A percentile compares a stretch with the other conserved stretches of the same genome.
Evolutionary conservation across 345 rosid genomes (phyloP).

Genomic region (Populus simonii): DNA sequence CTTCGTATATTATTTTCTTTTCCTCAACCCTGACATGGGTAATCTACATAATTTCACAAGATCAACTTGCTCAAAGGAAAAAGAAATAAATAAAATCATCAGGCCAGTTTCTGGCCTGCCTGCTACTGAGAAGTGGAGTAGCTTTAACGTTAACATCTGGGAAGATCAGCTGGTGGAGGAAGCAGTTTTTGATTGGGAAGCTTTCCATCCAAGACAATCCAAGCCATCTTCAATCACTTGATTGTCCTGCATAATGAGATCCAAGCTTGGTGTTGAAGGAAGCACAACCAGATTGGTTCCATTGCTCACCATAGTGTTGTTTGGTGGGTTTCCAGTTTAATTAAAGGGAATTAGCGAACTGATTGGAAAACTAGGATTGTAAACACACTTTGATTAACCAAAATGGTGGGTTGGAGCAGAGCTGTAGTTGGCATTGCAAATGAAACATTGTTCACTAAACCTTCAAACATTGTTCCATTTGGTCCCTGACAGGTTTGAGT

Average conservation of each 20-base stretch:
- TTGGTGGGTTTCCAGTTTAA: conserved; percentile 13
- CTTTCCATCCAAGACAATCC: conserved; percentile 8
- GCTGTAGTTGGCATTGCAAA: conserved; percentile 9
- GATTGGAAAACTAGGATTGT: not conserved
- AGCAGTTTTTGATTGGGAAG: not conserved
- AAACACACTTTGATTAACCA: conserved; percentile 12
- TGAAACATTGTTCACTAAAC: conserved; percentile 9
- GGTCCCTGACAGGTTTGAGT: conserved; percentile 8
- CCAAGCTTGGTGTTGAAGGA: conserved; percentile 9
- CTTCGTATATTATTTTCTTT: too few relatives aligned
- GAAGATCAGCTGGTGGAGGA: too few relatives aligned
- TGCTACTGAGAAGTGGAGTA: not conserved
- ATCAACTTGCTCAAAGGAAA: not conserved
- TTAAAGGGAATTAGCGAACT: conserved; percentile 1
- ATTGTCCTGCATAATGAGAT: conserved; percentile 9
- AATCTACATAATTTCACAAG: not conserved
- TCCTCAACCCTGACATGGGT: too few relatives aligned
- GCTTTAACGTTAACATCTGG: too few relatives aligned
- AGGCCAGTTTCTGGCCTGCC: too few relatives aligned
- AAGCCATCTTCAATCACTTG: conserved; percentile 8
- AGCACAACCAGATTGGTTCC: conserved; percentile 8
- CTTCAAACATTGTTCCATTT: conserved; percentile 10
- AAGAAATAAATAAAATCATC: too few relatives aligned
- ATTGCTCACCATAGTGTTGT: conserved; percentile 4
- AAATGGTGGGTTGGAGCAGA: conserved; percentile 5